Base-by-base conservation (phyloP, 2,329 filamentous ascomycete genomes). In the Penicillium griseofulvum region DNA sequence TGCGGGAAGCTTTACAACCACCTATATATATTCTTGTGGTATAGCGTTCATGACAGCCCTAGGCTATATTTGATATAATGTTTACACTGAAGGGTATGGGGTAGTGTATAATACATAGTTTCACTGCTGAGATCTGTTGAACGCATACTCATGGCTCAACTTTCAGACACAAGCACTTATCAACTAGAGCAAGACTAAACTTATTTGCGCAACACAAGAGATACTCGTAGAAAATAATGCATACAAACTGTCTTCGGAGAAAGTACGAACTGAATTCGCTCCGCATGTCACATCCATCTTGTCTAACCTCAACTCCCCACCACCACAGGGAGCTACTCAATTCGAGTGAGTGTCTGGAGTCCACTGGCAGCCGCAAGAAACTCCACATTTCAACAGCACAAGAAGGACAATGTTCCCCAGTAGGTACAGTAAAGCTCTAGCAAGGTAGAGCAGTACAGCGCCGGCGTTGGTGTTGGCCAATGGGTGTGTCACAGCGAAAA, bases 391-490 rank as follows among this genome's bases (percentile, higher is more conserved):
- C 16, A 46, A 56, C 50, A 48, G 44, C 24, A 37, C 41, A 43
- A 41, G 5, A 44, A 4, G 10, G 14, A 41, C 10, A 14, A 28
- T 17, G 3, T 34, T 43, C 10, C 46, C 41, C 22, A 47, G 16
- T 3, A 63, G 12, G 26, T 39, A 38, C 42, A 58, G 49, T 16
- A 54, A n/a, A n/a, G 41, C 29, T 26, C 45, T 54, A 5, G 44
- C 37, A 17, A 57, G 22, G 17, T 54, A 33, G 16, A 61, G 39
- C 14, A 43, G 26, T 19, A 48, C 49, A n/a, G 45, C 31, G 8
- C 61, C 59, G 14, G 46, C 17, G 17, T 46, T 54, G 4, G 57
- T 59, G 26, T 54, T 38, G 11, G 33, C 31, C 22, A 49, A 41
- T 10, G 57, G n/a, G 9, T 45, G 47, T 14, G 56, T 47, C 11